A percentile compares a stretch with the other conserved stretches of the same genome.
Conservation (phyloP, 2,329 filamentous ascomycete genomes). For the Ilyonectria mors-panacis region DNA sequence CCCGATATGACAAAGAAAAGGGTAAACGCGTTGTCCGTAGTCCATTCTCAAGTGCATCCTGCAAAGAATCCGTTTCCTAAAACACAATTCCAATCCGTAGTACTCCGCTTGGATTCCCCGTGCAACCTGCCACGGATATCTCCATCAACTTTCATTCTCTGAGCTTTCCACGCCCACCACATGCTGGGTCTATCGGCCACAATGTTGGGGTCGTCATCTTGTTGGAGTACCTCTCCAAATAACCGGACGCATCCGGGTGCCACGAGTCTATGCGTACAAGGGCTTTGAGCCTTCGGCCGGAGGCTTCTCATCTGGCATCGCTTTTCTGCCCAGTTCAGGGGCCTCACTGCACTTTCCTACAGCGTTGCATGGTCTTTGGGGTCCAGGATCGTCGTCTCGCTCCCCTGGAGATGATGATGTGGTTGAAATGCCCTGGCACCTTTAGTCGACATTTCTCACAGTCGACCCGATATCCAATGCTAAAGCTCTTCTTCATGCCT, state of each 20-base stretch:
- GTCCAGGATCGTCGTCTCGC: constrained; percentile 47
- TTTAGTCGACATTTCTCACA: constrained; percentile 84
- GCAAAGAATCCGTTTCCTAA: constrained; percentile 9
- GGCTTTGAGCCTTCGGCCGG: no score
- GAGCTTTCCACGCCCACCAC: neutral
- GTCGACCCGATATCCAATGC: constrained; percentile 83
- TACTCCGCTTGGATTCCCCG: constrained; percentile 10
- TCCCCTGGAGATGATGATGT: constrained; percentile 78
- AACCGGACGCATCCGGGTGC: no score
- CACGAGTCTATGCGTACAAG: no score
- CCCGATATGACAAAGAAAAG: constrained; percentile 19
- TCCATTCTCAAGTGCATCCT: constrained; percentile 24
- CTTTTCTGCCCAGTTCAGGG: constrained; percentile 40
- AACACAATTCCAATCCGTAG: constrained; percentile 17
- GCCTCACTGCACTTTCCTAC: constrained; percentile 47
- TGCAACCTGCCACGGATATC: constrained; percentile 10
- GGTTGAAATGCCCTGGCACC: constrained; percentile 85
- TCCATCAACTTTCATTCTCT: constrained; percentile 12
- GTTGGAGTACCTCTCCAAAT: neutral
- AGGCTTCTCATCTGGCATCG: constrained; percentile 29
- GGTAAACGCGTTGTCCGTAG: constrained; percentile 17
- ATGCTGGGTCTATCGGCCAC: neutral
- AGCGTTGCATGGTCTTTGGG: constrained; percentile 37
- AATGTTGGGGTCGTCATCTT: neutral
- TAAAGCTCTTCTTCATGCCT: constrained; percentile 79